Conservation (phyloP, 2,329 filamentous ascomycete genomes). For the Ceratocystis alfenasii region DNA sequence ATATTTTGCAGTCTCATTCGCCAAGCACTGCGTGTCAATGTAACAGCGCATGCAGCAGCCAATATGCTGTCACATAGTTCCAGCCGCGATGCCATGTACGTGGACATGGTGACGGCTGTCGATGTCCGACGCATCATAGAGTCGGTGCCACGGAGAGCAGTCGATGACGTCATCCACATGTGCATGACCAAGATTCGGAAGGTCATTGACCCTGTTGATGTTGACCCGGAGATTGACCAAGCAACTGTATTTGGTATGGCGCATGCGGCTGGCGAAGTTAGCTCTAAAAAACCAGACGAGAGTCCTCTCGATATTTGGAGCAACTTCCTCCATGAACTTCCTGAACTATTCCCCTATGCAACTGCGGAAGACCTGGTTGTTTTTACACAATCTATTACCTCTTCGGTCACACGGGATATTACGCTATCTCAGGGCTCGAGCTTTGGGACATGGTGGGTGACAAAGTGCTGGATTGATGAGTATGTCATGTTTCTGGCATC, state of each 20-base stretch:
- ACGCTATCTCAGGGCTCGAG: constrained; percentile 67
- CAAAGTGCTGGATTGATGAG: constrained; percentile 90
- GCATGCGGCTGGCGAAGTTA: constrained; percentile 3
- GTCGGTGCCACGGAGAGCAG: constrained; percentile 48
- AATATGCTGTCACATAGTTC: constrained; percentile 83
- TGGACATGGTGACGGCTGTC: constrained; percentile 68
- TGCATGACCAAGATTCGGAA: constrained; percentile 56
- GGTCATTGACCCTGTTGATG: constrained; percentile 55
- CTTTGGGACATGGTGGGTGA: constrained; percentile 89
- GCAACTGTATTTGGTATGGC: constrained; percentile 48
- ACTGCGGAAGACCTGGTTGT: constrained; percentile 61
- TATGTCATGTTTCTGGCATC: constrained; percentile 85
- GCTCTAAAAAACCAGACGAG: constrained; percentile 24
- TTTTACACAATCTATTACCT: constrained; percentile 63
- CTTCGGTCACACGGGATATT: constrained; percentile 67
- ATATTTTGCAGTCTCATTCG: constrained; percentile 79
- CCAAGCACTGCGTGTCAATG: constrained; percentile 79
- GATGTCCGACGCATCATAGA: constrained; percentile 51
- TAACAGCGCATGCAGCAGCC: constrained; percentile 84
- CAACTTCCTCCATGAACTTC: constrained; percentile 56
- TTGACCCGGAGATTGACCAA: constrained; percentile 53
- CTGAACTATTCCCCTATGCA: constrained; percentile 60
- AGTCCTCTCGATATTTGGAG: constrained; percentile 72
- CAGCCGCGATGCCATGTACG: constrained; percentile 89
- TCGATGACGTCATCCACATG: constrained; percentile 54